These are phyloP conservation scores for Pyracantha coccinea DNA, from an alignment of 331 rosid genomes.

Conservation along the genomic window DNA sequence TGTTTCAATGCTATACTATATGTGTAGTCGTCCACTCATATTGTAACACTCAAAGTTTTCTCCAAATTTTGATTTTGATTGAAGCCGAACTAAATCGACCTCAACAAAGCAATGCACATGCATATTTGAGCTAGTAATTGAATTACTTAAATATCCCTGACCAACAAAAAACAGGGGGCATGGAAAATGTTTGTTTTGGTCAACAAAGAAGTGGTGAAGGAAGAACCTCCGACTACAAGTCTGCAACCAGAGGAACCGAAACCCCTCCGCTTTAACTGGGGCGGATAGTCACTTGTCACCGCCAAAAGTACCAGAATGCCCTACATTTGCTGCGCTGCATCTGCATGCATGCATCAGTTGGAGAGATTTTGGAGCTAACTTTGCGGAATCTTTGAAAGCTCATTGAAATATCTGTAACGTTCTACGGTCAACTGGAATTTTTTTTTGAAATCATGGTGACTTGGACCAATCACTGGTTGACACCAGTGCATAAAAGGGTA, in stretches of 20 bases:
- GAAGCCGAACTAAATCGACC: too few relatives aligned
- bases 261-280: slow-evolving; percentile 8
- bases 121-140: too few relatives aligned
- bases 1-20: too few relatives aligned
- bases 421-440: not conserved
- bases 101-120: too few relatives aligned
- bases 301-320: not conserved
- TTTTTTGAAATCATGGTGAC: not conserved
- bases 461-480: not conserved
- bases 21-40: too few relatives aligned
- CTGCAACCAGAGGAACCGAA: not conserved
- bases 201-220: not conserved
- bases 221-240: not conserved
- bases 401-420: not conserved
- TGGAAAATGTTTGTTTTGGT: not conserved
- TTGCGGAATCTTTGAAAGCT: slow-evolving; percentile 1
- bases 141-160: not conserved
- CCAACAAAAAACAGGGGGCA: not conserved
- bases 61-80: too few relatives aligned
- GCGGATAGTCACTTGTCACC: not conserved
- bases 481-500: not conserved
- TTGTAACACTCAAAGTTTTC: too few relatives aligned
- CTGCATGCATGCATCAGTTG: not conserved
- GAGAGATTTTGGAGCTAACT: not conserved
- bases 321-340: not conserved